Percentiles rank a stretch among this genome's conserved stretches.
Conservation (phyloP, 1,284 basidiomycete genomes). For the Cystobasidium pallidum region DNA sequence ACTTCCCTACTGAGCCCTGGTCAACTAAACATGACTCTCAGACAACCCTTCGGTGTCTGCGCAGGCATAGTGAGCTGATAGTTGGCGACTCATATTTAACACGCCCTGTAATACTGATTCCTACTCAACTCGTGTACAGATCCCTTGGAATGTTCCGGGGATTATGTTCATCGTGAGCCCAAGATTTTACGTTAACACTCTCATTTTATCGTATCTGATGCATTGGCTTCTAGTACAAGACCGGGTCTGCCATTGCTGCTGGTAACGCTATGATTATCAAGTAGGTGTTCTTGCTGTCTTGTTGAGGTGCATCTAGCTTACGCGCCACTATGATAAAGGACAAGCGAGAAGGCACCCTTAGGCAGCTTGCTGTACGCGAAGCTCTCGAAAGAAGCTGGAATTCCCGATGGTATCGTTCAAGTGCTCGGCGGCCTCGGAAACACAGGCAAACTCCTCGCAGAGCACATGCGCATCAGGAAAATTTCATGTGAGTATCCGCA, state of each 20-base stretch:
- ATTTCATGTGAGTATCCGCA: not conserved
- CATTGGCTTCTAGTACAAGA: not conserved
- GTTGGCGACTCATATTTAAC: too few species aligned
- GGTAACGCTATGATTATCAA: conserved; percentile 47
- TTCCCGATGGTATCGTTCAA: conserved; percentile 2
- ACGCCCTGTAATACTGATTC: too few species aligned
- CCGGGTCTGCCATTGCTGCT: not conserved
- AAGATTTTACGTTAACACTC: not conserved
- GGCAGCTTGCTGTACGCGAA: too few species aligned
- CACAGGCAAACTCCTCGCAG: not conserved
- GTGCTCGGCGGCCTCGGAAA: not conserved
- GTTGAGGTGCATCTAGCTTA: too few species aligned
- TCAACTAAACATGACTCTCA: not conserved
- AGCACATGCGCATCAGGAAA: conserved; percentile 8
- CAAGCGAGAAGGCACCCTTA: conserved; percentile 8
- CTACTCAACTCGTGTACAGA: not conserved
- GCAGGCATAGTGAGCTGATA: conserved; percentile 40
- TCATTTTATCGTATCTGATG: not conserved
- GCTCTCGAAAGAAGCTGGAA: not conserved
- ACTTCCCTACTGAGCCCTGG: not conserved
- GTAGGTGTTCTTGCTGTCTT: not conserved
- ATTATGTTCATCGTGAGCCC: conserved; percentile 1
- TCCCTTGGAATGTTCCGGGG: not conserved
- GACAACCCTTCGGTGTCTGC: conserved; percentile 42
- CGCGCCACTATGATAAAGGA: too few species aligned